Percentiles rank a stretch among this genome's conserved stretches.
Evolutionary conservation across 176 grass and related monocot genomes (phyloP).

Genomic region (Oryza glaberrima): DNA sequence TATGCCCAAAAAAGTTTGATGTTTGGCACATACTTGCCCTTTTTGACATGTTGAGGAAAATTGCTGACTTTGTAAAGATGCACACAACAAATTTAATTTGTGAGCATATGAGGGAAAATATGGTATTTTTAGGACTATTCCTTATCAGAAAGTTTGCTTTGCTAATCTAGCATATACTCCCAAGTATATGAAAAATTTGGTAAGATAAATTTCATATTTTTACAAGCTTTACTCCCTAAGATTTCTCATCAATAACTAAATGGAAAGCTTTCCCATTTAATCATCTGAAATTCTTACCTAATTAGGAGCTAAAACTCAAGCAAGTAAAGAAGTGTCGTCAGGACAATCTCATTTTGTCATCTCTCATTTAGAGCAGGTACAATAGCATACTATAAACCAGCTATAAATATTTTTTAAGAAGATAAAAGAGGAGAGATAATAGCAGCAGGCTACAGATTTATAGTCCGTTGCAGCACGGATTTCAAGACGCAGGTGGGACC

Average conservation of each 20-base stretch:
- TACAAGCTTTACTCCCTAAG: background rate
- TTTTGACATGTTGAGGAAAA: conserved; percentile 25
- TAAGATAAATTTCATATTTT: background rate
- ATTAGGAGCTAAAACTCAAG: background rate
- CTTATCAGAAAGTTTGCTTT: background rate
- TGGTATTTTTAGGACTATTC: background rate
- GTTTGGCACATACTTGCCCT: background rate
- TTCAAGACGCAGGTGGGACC: no score
- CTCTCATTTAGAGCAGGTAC: background rate
- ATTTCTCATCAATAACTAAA: background rate
- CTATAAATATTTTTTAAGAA: no score
- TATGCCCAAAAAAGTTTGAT: background rate
- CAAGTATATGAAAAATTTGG: background rate
- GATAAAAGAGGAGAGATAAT: no score
- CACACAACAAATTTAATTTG: background rate
- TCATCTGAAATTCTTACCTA: background rate
- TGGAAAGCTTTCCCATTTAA: background rate
- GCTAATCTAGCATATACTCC: background rate
- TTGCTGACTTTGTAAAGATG: background rate
- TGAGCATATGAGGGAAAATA: background rate
- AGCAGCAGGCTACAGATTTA: no score
- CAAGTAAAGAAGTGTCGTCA: background rate
- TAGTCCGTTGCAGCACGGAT: no score
- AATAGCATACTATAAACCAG: no score
- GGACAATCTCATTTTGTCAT: background rate